Evolutionary conservation across 257 asterid species (phyloP).

Genomic region (Fraxinus excelsior): DNA sequence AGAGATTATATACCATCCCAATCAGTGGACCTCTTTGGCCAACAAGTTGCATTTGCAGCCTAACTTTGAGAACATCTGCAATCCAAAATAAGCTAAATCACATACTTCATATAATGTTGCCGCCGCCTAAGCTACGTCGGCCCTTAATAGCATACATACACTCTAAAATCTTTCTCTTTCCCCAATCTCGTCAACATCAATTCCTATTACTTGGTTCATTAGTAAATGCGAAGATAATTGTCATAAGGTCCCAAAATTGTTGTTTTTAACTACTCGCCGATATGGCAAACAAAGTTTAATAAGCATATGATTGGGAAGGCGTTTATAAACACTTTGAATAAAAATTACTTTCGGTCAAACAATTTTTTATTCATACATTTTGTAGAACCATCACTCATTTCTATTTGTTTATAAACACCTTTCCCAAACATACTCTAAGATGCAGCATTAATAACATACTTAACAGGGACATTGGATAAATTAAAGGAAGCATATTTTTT

Average conservation of each 20-base stretch:
- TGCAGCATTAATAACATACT: background rate
- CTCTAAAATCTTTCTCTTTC: background rate
- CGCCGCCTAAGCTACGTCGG: background rate
- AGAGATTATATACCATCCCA: slow-evolving; percentile 71
- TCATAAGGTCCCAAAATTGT: background rate
- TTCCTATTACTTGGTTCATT: background rate
- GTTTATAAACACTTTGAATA: too few species aligned
- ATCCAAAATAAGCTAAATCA: slow-evolving; percentile 33
- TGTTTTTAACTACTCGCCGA: background rate
- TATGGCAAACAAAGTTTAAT: background rate
- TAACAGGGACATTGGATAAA: background rate
- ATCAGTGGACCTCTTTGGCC: slow-evolving; percentile 90
- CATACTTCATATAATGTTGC: slow-evolving; percentile 16
- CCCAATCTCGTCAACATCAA: background rate
- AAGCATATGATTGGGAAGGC: too few species aligned
- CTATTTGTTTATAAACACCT: background rate
- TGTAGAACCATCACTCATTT: too few species aligned
- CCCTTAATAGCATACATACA: background rate
- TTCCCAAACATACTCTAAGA: background rate
- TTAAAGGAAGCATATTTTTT: background rate
- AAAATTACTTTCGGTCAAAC: too few species aligned
- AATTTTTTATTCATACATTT: too few species aligned
- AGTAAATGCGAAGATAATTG: background rate
- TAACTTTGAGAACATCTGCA: slow-evolving; percentile 94
- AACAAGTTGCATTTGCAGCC: slow-evolving; percentile 98